phyloP scores from a whole-genome alignment of 2,329 filamentous ascomycete genomes.

The Ophioceras dolichostomum region DNA sequence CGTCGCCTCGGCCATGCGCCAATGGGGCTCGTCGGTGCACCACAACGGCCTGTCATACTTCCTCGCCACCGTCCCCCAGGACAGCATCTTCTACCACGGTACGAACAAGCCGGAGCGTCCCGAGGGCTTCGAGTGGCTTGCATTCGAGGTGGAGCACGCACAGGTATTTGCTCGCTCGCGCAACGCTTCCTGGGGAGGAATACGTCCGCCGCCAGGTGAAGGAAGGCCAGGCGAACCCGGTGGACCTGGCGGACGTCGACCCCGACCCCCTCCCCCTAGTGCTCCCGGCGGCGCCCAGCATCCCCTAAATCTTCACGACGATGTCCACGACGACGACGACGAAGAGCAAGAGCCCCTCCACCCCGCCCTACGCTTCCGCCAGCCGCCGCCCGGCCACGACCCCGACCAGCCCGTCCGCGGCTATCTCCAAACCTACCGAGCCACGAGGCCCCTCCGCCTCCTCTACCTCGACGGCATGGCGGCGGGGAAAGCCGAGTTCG shows the following conservation, averaged over 20 bases:
- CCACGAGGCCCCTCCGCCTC: constrained; percentile 42
- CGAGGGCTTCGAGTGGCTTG: constrained; percentile 50
- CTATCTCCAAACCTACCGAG: constrained; percentile 55
- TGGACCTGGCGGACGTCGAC: not conserved
- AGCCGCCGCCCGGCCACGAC: constrained; percentile 1
- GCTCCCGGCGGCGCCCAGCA: not conserved
- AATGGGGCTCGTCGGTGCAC: constrained; percentile 61
- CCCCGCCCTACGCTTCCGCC: too few species aligned
- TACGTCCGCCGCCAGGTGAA: constrained; percentile 3
- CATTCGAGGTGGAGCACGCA: constrained; percentile 67
- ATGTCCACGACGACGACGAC: constrained; percentile 4
- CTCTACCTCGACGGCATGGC: constrained; percentile 61
- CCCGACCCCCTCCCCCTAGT: too few species aligned
- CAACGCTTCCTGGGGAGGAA: too few species aligned
- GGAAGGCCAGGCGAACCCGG: constrained; percentile 3
- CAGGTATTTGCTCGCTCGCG: constrained; percentile 41
- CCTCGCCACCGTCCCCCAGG: constrained; percentile 49
- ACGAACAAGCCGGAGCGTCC: constrained; percentile 26
- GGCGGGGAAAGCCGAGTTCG: constrained; percentile 51
- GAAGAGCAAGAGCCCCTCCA: not conserved
- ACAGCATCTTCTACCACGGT: constrained; percentile 59
- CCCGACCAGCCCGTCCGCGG: constrained; percentile 23
- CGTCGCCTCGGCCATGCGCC: constrained; percentile 57
- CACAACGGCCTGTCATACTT: constrained; percentile 70
- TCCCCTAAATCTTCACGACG: constrained; percentile 1